Percentiles rank a stretch among this genome's conserved stretches.
Conservation (phyloP, 257 asterid species). For the Apocynum venetum region DNA sequence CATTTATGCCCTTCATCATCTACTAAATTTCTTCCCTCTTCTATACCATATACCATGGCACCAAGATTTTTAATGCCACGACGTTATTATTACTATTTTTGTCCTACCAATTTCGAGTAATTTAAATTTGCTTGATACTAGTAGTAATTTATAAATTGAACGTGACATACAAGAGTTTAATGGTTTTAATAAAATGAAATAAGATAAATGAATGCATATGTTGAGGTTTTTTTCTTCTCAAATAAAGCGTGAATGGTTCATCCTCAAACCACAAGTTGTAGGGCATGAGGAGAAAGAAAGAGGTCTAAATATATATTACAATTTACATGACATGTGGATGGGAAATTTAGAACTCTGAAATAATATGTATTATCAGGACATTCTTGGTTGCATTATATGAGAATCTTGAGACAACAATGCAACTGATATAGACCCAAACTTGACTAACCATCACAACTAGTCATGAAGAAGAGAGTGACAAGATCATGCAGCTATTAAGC, state of each 20-base stretch:
- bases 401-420: slow-evolving; percentile 1
- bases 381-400: slow-evolving; percentile 6
- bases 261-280: neutral
- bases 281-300: neutral
- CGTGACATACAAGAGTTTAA: too few relatives aligned
- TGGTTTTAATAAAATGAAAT: too few relatives aligned
- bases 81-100: too few relatives aligned
- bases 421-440: neutral
- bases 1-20: neutral
- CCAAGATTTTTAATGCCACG: neutral
- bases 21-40: neutral
- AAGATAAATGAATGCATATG: too few relatives aligned
- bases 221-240: too few relatives aligned
- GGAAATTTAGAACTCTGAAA: neutral
- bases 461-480: neutral
- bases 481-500: neutral
- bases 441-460: neutral
- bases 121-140: too few relatives aligned
- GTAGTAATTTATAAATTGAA: too few relatives aligned
- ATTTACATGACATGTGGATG: neutral
- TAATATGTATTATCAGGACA: neutral
- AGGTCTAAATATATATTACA: neutral
- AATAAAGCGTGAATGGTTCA: neutral
- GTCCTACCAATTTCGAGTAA: too few relatives aligned
- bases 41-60: neutral